Evolutionary conservation across 2,329 filamentous ascomycete genomes (phyloP).

Genomic region (Neofusicoccum sp.): DNA sequence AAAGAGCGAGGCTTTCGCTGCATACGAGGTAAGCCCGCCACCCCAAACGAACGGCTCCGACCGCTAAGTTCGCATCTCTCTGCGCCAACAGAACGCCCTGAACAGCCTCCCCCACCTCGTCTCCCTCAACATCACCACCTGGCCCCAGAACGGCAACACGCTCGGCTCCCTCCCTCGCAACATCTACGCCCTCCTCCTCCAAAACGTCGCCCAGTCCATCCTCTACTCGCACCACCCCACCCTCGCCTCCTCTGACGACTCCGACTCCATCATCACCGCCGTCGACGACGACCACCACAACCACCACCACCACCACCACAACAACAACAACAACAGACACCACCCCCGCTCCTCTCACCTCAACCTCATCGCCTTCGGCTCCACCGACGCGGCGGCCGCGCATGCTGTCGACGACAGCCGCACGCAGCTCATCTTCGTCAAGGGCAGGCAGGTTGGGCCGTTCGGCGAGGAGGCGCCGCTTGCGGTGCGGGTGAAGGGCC

Average conservation of each 20-base stretch:
- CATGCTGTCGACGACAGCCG: conserved; percentile 48
- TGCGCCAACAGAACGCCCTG: conserved; percentile 31
- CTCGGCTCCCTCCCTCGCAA: conserved; percentile 41
- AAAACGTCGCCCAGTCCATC: conserved; percentile 36
- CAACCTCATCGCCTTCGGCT: conserved; percentile 19
- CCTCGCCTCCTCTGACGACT: conserved; percentile 16
- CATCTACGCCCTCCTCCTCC: conserved; percentile 48
- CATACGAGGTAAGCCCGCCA: conserved; percentile 37
- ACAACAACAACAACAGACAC: conserved; percentile 20
- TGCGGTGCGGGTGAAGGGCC: conserved; percentile 47
- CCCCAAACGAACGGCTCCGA: background rate
- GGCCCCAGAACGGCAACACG: conserved; percentile 45
- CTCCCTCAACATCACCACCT: conserved; percentile 50
- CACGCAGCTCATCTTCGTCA: conserved; percentile 48
- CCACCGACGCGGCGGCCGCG: conserved; percentile 34
- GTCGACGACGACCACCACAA: conserved; percentile 3
- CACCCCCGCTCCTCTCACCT: conserved; percentile 8
- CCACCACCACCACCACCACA: conserved; percentile 29
- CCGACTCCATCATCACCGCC: conserved; percentile 1
- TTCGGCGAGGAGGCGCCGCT: conserved; percentile 41
- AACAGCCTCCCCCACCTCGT: conserved; percentile 41
- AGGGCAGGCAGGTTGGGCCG: conserved; percentile 42
- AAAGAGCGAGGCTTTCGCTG: conserved; percentile 43
- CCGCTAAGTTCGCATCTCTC: background rate
- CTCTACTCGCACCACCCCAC: conserved; percentile 18